These are phyloP conservation scores for Trametes polyzona DNA, from an alignment of 1,284 basidiomycete species.

Conservation along the genomic window DNA sequence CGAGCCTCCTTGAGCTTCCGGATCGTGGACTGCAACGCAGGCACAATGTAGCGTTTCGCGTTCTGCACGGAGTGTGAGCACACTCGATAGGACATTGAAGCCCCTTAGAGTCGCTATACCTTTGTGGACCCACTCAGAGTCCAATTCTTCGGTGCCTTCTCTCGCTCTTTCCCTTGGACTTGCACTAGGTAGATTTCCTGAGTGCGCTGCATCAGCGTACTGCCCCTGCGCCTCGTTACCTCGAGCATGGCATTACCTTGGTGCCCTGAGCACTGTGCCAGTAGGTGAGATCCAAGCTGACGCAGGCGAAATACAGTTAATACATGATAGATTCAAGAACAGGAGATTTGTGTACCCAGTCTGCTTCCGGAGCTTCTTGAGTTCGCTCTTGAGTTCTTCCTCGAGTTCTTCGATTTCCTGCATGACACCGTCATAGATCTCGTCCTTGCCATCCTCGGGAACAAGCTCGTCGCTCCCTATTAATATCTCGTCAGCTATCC, in stretches of 20 bases:
- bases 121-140: conserved; percentile 83
- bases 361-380: conserved; percentile 65
- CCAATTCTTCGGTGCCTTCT: conserved; percentile 83
- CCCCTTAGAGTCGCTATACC: conserved; percentile 41
- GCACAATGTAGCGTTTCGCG: conserved; percentile 77
- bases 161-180: conserved; percentile 52
- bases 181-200: conserved; percentile 91
- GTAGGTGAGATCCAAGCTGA: conserved; percentile 62
- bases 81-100: neutral
- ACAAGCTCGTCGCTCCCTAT: conserved; percentile 69
- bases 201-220: too few species aligned
- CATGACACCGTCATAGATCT: conserved; percentile 79
- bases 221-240: too few species aligned
- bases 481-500: neutral
- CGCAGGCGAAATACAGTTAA: neutral
- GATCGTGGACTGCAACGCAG: conserved; percentile 71
- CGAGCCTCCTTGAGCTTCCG: conserved; percentile 89
- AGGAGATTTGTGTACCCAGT: conserved; percentile 48
- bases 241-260: conserved; percentile 52
- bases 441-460: conserved; percentile 83
- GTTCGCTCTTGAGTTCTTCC: conserved; percentile 64
- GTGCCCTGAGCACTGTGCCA: conserved; percentile 87
- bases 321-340: neutral
- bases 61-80: conserved; percentile 47
- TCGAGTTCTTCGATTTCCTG: conserved; percentile 73